Conservation (phyloP, 1,284 basidiomycete species). For the Xerocomus nothofagi region DNA sequence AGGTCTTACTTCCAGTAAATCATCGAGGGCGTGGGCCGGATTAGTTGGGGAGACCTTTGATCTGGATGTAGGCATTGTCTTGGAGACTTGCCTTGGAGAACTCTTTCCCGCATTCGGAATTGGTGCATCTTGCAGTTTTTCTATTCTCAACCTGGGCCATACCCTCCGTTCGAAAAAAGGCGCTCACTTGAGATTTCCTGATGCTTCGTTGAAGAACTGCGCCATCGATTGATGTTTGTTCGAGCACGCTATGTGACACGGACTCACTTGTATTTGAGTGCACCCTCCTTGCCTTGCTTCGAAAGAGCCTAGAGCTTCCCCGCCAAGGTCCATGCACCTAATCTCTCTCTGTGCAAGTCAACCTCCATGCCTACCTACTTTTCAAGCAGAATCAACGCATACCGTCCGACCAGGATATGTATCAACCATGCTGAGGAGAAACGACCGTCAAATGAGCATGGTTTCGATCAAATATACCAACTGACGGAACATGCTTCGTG, state of each 20-base stretch:
- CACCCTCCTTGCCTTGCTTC: slow-evolving; percentile 43
- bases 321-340: slow-evolving; percentile 44
- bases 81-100: slow-evolving; percentile 42
- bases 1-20: slow-evolving; percentile 19
- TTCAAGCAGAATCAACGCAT: slow-evolving; percentile 12
- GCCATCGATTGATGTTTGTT: slow-evolving; percentile 9
- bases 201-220: slow-evolving; percentile 44
- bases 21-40: not conserved
- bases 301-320: slow-evolving; percentile 42
- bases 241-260: not conserved
- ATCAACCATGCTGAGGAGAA: slow-evolving; percentile 29
- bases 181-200: slow-evolving; percentile 39
- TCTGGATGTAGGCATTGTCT: slow-evolving; percentile 43
- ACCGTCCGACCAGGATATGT: slow-evolving; percentile 37
- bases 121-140: slow-evolving; percentile 35
- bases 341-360: slow-evolving; percentile 39
- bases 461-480: slow-evolving; percentile 13
- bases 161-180: slow-evolving; percentile 8
- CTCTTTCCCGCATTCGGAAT: slow-evolving; percentile 40
- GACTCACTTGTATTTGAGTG: slow-evolving; percentile 43
- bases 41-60: slow-evolving; percentile 39
- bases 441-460: slow-evolving; percentile 11
- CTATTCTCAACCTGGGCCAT: slow-evolving; percentile 15
- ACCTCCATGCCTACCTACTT: not conserved
- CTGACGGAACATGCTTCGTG: slow-evolving; percentile 45